Percentiles rank a stretch among this genome's conserved stretches.
phyloP scores from a whole-genome alignment of 192 early-diverging fungal species.

The Gonapodya sp. region DNA sequence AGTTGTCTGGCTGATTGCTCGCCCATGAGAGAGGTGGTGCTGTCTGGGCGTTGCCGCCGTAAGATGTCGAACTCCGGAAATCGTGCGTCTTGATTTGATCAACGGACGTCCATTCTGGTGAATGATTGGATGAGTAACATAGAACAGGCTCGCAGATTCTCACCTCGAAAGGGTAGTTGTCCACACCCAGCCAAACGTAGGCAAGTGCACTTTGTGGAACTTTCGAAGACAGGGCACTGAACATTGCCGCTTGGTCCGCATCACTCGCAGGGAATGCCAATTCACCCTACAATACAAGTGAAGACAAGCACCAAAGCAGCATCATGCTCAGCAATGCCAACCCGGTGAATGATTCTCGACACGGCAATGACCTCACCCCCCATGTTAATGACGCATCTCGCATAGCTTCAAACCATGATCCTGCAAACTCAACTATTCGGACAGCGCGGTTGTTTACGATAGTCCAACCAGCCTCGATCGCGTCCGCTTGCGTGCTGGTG shows the following conservation, averaged over 20 bases:
- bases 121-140: no score
- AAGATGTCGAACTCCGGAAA: background rate
- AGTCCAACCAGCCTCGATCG: background rate
- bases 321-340: no score
- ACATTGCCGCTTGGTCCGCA: background rate
- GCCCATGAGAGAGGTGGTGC: background rate
- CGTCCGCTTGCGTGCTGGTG: background rate
- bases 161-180: no score
- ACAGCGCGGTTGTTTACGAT: background rate
- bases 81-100: background rate
- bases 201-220: background rate
- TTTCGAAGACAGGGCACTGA: background rate
- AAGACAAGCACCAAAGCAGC: no score
- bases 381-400: background rate
- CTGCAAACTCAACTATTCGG: background rate
- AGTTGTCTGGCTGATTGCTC: background rate
- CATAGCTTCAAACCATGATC: background rate
- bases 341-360: no score
- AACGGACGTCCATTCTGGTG: no score
- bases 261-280: background rate
- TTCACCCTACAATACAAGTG: no score
- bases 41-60: background rate
- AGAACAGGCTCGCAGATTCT: no score
- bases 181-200: background rate
- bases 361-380: background rate